phyloP scores from a whole-genome alignment of 306 rosid genomes.

The Lablab purpureus region DNA sequence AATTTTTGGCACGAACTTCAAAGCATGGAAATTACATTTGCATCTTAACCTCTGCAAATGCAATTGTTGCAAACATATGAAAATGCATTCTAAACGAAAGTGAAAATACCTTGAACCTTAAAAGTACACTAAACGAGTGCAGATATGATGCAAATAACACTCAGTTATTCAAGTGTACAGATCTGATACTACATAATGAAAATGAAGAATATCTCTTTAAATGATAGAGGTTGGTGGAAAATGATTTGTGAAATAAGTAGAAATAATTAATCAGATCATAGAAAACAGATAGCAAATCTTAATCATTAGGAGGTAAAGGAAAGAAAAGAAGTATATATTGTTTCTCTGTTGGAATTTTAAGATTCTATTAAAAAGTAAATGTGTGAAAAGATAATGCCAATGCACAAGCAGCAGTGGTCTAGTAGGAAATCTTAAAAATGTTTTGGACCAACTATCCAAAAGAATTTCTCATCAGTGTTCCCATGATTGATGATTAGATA shows the following conservation, averaged over 20 bases:
- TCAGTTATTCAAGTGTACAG: neutral
- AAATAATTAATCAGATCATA: neutral
- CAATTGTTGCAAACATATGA: constrained; percentile 26
- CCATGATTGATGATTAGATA: neutral
- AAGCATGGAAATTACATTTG: constrained; percentile 95
- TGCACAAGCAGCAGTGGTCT: neutral
- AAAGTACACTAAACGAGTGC: neutral
- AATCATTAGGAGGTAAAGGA: neutral
- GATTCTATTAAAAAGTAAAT: neutral
- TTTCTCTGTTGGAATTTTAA: neutral
- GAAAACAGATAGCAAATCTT: neutral
- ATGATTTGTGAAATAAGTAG: neutral
- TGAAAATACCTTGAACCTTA: neutral
- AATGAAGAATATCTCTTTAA: neutral
- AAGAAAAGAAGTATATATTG: neutral
- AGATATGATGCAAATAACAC: neutral
- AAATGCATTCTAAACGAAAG: neutral
- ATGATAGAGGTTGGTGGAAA: neutral
- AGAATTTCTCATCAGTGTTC: neutral
- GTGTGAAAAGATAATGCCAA: neutral
- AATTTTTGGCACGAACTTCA: constrained; percentile 78
- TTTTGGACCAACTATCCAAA: neutral
- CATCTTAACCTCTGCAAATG: constrained; percentile 82
- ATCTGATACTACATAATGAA: neutral
- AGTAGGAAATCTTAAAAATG: neutral